Evolutionary conservation across 2,329 filamentous ascomycete genomes (phyloP).

Genomic region (Pseudocercospora cruenta): DNA sequence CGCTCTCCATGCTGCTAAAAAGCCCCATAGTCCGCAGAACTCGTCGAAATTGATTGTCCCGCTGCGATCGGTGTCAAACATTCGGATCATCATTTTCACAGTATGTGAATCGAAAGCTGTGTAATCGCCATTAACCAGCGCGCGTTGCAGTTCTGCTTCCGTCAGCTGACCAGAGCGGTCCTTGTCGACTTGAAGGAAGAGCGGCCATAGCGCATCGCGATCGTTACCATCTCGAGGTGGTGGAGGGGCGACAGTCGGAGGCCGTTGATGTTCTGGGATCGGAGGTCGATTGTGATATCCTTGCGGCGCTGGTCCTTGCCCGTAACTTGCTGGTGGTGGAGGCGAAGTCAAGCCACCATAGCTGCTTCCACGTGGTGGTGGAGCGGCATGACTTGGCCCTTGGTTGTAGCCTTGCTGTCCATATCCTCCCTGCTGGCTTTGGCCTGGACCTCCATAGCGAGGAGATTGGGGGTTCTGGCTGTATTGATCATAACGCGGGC

Average conservation of each 20-base stretch:
- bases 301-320: slow-evolving; percentile 59
- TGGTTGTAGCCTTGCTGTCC: slow-evolving; percentile 20
- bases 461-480: slow-evolving; percentile 24
- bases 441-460: slow-evolving; percentile 26
- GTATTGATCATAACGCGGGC: slow-evolving; percentile 43
- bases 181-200: slow-evolving; percentile 91
- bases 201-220: slow-evolving; percentile 71
- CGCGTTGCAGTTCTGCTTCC: slow-evolving; percentile 82
- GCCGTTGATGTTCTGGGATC: slow-evolving; percentile 51
- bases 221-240: slow-evolving; percentile 63
- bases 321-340: slow-evolving; percentile 55
- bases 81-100: slow-evolving; percentile 98
- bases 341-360: slow-evolving; percentile 30
- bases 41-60: slow-evolving; percentile 93
- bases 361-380: slow-evolving; percentile 23
- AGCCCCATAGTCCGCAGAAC: slow-evolving; percentile 95
- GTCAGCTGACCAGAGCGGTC: slow-evolving; percentile 80
- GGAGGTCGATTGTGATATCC: slow-evolving; percentile 67
- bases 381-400: slow-evolving; percentile 17
- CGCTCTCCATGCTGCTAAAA: slow-evolving; percentile 88
- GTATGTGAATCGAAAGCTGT: slow-evolving; percentile 91
- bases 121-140: slow-evolving; percentile 95
- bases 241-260: slow-evolving; percentile 52
- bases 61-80: slow-evolving; percentile 93
- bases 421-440: slow-evolving; percentile 20